Evolutionary conservation across 2,329 filamentous ascomycete species (phyloP).

Genomic region (Cordyceps pruinosa): DNA sequence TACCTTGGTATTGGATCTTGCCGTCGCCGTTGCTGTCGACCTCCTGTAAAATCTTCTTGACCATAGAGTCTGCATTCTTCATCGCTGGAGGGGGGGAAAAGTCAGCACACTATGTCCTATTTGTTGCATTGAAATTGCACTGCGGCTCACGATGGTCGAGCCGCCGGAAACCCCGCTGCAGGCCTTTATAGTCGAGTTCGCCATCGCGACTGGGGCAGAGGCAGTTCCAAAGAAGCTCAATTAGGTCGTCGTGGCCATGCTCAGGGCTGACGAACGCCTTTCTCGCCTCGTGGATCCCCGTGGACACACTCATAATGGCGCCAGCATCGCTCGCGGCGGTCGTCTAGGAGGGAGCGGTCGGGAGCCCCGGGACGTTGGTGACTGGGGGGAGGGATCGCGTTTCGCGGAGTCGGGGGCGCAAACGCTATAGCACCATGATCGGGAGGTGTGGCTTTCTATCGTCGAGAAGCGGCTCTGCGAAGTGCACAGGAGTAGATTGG

Average conservation of each 20-base stretch:
- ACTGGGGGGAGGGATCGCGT: slow-evolving; percentile 1
- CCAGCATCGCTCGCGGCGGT: slow-evolving; percentile 28
- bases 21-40: slow-evolving; percentile 87
- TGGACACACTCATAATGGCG: slow-evolving; percentile 33
- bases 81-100: slow-evolving; percentile 42
- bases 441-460: background rate
- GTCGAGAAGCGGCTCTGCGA: background rate
- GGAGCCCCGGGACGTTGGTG: background rate
- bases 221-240: slow-evolving; percentile 76
- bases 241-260: slow-evolving; percentile 70
- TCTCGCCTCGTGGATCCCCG: slow-evolving; percentile 44
- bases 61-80: slow-evolving; percentile 85
- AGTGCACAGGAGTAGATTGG: background rate
- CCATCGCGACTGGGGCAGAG: slow-evolving; percentile 72
- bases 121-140: background rate
- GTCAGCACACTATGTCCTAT: slow-evolving; percentile 17
- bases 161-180: slow-evolving; percentile 77
- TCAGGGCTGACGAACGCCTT: slow-evolving; percentile 70
- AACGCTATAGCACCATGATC: slow-evolving; percentile 11
- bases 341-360: slow-evolving; percentile 8
- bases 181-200: slow-evolving; percentile 73
- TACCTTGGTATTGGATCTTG: slow-evolving; percentile 85
- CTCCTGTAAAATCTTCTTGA: slow-evolving; percentile 70
- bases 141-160: slow-evolving; percentile 79
- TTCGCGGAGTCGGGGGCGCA: slow-evolving; percentile 1